Percentiles rank a stretch among this genome's conserved stretches.
Evolutionary conservation across 495 filamentous ascomycete genomes (phyloP).

Genomic region (Penicillium paradoxum): DNA sequence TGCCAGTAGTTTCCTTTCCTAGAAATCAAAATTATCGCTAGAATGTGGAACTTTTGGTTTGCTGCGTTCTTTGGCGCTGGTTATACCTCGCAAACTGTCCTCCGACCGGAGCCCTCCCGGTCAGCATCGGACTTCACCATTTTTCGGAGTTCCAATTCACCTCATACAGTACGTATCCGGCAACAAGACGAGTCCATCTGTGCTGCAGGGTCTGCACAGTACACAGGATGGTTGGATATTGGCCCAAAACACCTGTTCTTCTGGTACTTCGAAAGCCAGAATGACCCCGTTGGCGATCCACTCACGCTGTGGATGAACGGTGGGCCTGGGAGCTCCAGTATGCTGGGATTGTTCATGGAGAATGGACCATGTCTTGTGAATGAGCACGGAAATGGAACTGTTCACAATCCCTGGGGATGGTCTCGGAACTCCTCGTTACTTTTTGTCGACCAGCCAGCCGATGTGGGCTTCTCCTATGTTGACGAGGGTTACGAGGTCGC

Average conservation of each 20-base stretch:
- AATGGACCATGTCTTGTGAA: slow-evolving; percentile 42
- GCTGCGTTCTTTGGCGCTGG: slow-evolving; percentile 3
- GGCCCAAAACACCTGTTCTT: slow-evolving; percentile 50
- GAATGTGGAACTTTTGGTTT: background rate
- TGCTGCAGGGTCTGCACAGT: slow-evolving; percentile 32
- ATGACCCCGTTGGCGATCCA: slow-evolving; percentile 46
- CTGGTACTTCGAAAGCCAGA: slow-evolving; percentile 56
- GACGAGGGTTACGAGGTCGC: slow-evolving; percentile 28
- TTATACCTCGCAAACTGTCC: slow-evolving; percentile 9
- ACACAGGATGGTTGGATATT: slow-evolving; percentile 37
- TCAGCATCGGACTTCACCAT: slow-evolving; percentile 10
- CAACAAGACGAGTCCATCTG: slow-evolving; percentile 37
- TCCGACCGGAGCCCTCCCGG: background rate
- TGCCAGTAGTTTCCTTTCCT: no score
- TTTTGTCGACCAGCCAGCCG: slow-evolving; percentile 44
- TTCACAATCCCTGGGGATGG: slow-evolving; percentile 45
- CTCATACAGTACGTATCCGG: slow-evolving; percentile 35
- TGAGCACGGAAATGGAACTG: slow-evolving; percentile 33
- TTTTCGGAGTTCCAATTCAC: slow-evolving; percentile 19
- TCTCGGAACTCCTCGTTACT: slow-evolving; percentile 41
- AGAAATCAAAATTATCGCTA: background rate
- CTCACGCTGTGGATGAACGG: slow-evolving; percentile 57
- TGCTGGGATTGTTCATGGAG: slow-evolving; percentile 37
- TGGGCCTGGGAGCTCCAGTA: slow-evolving; percentile 39
- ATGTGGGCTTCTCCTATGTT: slow-evolving; percentile 42